Conservation (phyloP, 495 filamentous ascomycete genomes). For the Daldinia concentrica region DNA sequence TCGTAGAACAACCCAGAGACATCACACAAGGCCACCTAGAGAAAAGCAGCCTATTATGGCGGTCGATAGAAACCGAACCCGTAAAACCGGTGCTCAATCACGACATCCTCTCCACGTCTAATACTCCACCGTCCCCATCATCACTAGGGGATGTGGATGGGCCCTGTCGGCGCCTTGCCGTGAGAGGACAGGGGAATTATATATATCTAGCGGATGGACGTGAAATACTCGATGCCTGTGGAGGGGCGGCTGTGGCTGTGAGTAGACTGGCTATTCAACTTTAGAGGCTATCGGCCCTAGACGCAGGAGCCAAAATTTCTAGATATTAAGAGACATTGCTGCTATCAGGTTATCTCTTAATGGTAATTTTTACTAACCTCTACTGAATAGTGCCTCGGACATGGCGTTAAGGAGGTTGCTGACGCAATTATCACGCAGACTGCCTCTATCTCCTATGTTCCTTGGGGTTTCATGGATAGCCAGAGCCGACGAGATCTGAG, state of each 20-base stretch:
- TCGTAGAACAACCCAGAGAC: slow-evolving; percentile 10
- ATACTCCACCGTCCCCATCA: not conserved
- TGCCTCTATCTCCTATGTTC: slow-evolving; percentile 49
- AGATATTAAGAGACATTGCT: not conserved
- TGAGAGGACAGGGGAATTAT: slow-evolving; percentile 49
- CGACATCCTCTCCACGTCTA: slow-evolving; percentile 6
- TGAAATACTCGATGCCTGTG: slow-evolving; percentile 69
- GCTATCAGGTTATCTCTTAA: not conserved
- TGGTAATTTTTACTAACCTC: slow-evolving; percentile 1
- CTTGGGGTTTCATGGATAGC: slow-evolving; percentile 54
- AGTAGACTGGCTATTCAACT: not conserved
- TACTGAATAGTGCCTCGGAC: slow-evolving; percentile 52
- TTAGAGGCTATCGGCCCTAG: not conserved
- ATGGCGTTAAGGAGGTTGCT: slow-evolving; percentile 54
- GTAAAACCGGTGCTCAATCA: slow-evolving; percentile 2
- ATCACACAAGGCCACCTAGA: slow-evolving; percentile 11
- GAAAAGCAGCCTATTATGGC: slow-evolving; percentile 1
- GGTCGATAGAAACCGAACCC: slow-evolving; percentile 4
- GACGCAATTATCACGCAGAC: slow-evolving; percentile 50
- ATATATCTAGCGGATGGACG: slow-evolving; percentile 65
- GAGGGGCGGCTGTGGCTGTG: slow-evolving; percentile 63
- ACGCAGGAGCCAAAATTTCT: not conserved
- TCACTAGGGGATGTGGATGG: not conserved
- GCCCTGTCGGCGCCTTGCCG: slow-evolving; percentile 26
- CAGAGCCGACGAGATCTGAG: slow-evolving; percentile 45